Conservation (phyloP, 2,329 filamentous ascomycete species). For the Penicillium hesseltinei region DNA sequence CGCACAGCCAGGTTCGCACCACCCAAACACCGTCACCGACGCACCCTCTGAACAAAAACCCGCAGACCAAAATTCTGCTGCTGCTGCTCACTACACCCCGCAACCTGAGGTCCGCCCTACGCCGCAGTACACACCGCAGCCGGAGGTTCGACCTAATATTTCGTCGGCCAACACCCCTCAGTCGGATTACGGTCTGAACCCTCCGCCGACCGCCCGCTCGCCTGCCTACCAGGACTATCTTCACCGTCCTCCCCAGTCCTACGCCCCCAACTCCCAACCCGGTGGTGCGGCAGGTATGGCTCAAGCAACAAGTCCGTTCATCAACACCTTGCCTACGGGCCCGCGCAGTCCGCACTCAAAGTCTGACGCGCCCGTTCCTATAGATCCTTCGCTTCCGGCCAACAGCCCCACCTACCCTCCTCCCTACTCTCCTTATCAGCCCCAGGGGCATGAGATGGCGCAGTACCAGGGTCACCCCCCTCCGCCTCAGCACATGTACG, state of each 20-base stretch:
- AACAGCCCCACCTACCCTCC: conserved; percentile 89
- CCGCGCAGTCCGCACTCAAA: conserved; percentile 64
- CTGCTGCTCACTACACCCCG: conserved; percentile 47
- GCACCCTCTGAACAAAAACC: conserved; percentile 77
- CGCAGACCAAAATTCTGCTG: conserved; percentile 92
- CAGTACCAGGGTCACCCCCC: conserved; percentile 58
- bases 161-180: conserved; percentile 78
- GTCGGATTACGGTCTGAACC: conserved; percentile 82
- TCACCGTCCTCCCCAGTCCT: conserved; percentile 71
- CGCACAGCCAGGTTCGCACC: conserved; percentile 82
- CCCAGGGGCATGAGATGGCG: conserved; percentile 80
- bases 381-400: conserved; percentile 97
- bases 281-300: conserved; percentile 87
- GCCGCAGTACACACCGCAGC: conserved; percentile 73
- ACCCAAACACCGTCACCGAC: conserved; percentile 52
- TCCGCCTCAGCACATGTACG: conserved; percentile 49
- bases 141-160: conserved; percentile 75
- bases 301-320: conserved; percentile 98
- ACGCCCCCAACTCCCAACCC: conserved; percentile 66
- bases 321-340: conserved; percentile 47
- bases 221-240: conserved; percentile 85
- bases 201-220: conserved; percentile 68
- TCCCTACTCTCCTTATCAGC: conserved; percentile 81
- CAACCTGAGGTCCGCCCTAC: conserved; percentile 40
- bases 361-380: conserved; percentile 95